Evolutionary conservation across 495 filamentous ascomycete genomes (phyloP).

Genomic region (Penicillium paradoxum): DNA sequence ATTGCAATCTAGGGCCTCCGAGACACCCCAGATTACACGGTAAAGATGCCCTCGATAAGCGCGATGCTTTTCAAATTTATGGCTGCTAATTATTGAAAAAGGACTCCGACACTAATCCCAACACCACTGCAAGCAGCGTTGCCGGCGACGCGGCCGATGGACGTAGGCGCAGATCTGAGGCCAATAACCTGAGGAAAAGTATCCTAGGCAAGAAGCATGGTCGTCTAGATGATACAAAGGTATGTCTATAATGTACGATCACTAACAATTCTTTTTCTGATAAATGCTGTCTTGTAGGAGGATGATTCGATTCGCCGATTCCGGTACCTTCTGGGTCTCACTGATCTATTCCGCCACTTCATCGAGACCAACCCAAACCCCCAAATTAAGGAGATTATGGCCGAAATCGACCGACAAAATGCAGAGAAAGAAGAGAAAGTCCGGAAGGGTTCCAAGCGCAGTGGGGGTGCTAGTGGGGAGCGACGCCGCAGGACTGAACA

Average conservation of each 20-base stretch:
- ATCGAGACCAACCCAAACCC: constrained; percentile 96
- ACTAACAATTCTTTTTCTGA: not conserved
- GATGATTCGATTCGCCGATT: constrained; percentile 94
- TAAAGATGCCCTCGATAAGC: constrained; percentile 21
- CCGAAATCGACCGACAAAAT: constrained; percentile 89
- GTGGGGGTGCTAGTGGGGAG: constrained; percentile 78
- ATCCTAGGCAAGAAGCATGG: constrained; percentile 95
- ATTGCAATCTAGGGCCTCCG: constrained; percentile 56
- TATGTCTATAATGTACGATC: constrained; percentile 32
- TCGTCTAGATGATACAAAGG: constrained; percentile 82
- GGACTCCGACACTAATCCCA: constrained; percentile 90
- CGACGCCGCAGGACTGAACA: constrained; percentile 87
- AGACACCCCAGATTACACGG: constrained; percentile 78
- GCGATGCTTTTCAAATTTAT: not conserved
- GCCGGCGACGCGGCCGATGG: constrained; percentile 74
- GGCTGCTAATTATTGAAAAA: constrained; percentile 18
- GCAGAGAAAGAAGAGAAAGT: constrained; percentile 62
- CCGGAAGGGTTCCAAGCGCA: constrained; percentile 68
- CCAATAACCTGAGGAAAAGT: constrained; percentile 78
- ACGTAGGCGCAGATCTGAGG: constrained; percentile 77
- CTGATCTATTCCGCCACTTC: constrained; percentile 97
- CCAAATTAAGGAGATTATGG: constrained; percentile 83
- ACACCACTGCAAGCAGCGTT: constrained; percentile 85
- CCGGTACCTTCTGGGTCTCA: constrained; percentile 90
- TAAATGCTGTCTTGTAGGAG: constrained; percentile 53